A percentile compares a stretch with the other conserved stretches of the same genome.
Conservation (phyloP, 1,284 basidiomycete species). For the Trichosporon inkin region DNA sequence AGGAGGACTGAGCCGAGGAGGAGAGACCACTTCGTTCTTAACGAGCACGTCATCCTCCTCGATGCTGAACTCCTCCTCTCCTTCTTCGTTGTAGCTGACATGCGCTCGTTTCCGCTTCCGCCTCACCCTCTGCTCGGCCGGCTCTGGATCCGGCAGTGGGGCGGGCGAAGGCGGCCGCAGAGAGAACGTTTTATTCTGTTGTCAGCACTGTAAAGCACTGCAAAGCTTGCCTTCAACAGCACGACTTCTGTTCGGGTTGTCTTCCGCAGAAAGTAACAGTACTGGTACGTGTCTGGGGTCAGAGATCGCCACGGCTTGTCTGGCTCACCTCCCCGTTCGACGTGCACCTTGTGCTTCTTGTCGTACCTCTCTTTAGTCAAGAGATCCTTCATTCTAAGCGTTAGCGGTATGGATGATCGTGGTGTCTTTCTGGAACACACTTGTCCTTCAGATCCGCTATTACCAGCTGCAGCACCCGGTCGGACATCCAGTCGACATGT, state of each 20-base stretch:
- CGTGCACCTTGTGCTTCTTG: conserved; percentile 46
- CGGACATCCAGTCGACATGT: conserved; percentile 49
- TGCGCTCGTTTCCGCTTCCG: conserved; percentile 26
- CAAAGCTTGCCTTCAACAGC: conserved; percentile 37
- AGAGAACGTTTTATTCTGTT: conserved; percentile 40
- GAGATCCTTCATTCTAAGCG: conserved; percentile 30
- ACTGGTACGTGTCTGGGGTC: conserved; percentile 42
- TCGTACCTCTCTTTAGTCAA: conserved; percentile 27
- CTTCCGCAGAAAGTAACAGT: conserved; percentile 46
- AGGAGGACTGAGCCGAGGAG: not conserved
- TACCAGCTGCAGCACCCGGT: conserved; percentile 39
- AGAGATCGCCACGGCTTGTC: not conserved
- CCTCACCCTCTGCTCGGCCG: not conserved
- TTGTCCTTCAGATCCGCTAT: conserved; percentile 39
- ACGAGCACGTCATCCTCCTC: conserved; percentile 24
- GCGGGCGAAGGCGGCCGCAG: conserved; percentile 39
- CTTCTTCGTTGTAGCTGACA: not conserved
- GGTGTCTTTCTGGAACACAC: conserved; percentile 15
- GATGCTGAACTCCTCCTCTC: conserved; percentile 14
- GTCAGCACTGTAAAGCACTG: not conserved
- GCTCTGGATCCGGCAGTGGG: conserved; percentile 13
- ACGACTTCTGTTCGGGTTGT: conserved; percentile 47
- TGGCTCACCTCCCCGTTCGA: conserved; percentile 43
- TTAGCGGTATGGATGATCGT: not conserved
- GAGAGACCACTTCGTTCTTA: conserved; percentile 24